These are phyloP conservation scores for Lojkania enalia DNA, from an alignment of 2,329 filamentous ascomycete genomes.

Conservation along the genomic window DNA sequence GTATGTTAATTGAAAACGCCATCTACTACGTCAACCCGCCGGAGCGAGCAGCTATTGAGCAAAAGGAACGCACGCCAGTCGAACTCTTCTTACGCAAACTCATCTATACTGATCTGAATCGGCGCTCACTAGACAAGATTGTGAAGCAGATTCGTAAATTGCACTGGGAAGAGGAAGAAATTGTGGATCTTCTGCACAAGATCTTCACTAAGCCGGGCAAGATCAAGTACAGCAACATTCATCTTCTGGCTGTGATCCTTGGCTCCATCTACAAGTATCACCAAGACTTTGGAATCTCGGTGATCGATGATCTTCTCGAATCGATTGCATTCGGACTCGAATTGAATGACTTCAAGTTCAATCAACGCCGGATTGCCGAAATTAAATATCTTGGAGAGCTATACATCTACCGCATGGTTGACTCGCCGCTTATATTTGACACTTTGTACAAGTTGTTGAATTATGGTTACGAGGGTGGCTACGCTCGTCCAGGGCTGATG, in stretches of 20 bases:
- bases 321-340: conserved; percentile 86
- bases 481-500: conserved; percentile 74
- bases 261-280: conserved; percentile 91
- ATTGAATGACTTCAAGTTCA: conserved; percentile 96
- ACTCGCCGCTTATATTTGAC: conserved; percentile 94
- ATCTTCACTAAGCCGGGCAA: conserved; percentile 96
- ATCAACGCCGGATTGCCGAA: conserved; percentile 90
- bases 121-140: conserved; percentile 90
- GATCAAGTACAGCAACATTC: conserved; percentile 96
- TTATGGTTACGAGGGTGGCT: conserved; percentile 83
- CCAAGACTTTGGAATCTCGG: conserved; percentile 83
- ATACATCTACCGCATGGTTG: conserved; percentile 96
- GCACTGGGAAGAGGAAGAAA: conserved; percentile 94
- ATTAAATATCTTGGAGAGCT: conserved; percentile 96
- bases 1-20: conserved; percentile 98
- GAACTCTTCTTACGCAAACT: conserved; percentile 92
- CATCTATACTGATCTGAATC: conserved; percentile 90
- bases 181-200: conserved; percentile 79
- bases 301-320: conserved; percentile 91
- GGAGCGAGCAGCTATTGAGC: conserved; percentile 87
- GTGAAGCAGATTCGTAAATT: conserved; percentile 92
- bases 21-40: conserved; percentile 98
- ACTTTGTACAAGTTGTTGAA: conserved; percentile 92
- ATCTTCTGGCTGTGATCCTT: conserved; percentile 86
- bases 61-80: conserved; percentile 92